Evolutionary conservation across 768 basidiomycete genomes (phyloP), one percentile per base, ranked within the genome.

Genomic region (Phaeotremella fagi): DNA sequence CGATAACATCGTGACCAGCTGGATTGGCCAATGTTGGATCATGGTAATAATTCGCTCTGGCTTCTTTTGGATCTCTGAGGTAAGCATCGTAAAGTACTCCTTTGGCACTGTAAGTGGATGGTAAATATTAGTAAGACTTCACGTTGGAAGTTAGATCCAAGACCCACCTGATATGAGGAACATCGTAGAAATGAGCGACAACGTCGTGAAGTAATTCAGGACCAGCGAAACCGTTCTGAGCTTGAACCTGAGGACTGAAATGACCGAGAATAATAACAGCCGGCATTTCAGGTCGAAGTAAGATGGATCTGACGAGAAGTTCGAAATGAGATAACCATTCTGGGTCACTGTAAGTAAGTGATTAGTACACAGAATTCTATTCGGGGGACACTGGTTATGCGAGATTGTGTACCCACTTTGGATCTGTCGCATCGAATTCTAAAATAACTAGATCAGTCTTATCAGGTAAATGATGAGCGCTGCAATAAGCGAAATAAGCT

Each of bases 121-220:
- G 38, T 52, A 18, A 54, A 59, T 38, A 37, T 7, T n/a, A n/a
- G n/a, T n/a, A n/a, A 31, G 35, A 37, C 23, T 33, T 11, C 18
- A 24, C 15, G 12, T 37, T 11, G 11, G 49, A 41, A 20, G 37
- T n/a, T 43, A 24, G 20, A 26, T 12, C n/a, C n/a, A n/a, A 20
- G 3, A 57, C 77, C 36, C 42, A 82, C 83, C 81, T 83, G 65
- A 99, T 78, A 71, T 98, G 89, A 0, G 94, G 92, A 24, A 97
- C 83, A 70, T 99, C 95, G 77, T 99, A 99, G 78, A 90, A 98
- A 70, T 92, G 90, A 1, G 95, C 88, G 0, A 97, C 91, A 52
- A 86, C 76, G 59, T 80, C 85, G 73, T 99, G 94, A 79, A 83
- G 84, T 64, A 89, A 83, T 68, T 95, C 92, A 1, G 92, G 87